These are phyloP conservation scores for Dictyostelium capitatum DNA, from an alignment of 78 protist species.

Conservation along the genomic window DNA sequence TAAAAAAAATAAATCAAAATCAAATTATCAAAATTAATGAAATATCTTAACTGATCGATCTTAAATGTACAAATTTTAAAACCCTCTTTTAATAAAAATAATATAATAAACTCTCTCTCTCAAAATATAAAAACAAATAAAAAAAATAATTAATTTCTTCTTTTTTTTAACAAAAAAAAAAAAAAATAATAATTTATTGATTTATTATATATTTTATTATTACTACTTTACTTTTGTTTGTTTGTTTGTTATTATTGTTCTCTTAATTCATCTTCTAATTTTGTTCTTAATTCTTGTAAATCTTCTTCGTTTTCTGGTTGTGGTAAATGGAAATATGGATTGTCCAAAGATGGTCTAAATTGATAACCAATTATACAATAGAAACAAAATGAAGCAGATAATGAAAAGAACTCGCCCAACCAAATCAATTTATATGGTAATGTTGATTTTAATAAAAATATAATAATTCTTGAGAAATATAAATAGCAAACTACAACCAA, in stretches of 20 bases:
- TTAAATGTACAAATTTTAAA: too few species aligned
- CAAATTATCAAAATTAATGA: background rate
- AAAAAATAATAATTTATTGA: background rate
- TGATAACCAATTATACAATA: conserved; percentile 80
- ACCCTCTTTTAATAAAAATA: too few species aligned
- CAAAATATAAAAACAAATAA: background rate
- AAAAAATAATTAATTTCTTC: background rate
- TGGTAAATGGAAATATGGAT: conserved; percentile 70
- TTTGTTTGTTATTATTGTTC: background rate
- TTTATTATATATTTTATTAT: background rate
- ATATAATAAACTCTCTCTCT: background rate
- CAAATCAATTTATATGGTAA: conserved; percentile 81
- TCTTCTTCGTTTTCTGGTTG: conserved; percentile 15
- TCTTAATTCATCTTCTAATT: conserved; percentile 8
- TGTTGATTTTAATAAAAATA: conserved; percentile 74
- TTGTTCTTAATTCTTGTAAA: background rate
- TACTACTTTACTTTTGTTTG: background rate
- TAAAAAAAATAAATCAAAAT: background rate
- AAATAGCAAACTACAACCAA: conserved; percentile 83
- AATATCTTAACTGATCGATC: too few species aligned
- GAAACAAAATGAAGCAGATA: conserved; percentile 84
- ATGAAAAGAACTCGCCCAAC: conserved; percentile 56
- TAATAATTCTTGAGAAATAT: conserved; percentile 92
- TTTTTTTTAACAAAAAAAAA: background rate
- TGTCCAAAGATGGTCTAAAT: conserved; percentile 68